Conservation (phyloP, 495 filamentous ascomycete genomes). For the Aspergillus wentii region DNA sequence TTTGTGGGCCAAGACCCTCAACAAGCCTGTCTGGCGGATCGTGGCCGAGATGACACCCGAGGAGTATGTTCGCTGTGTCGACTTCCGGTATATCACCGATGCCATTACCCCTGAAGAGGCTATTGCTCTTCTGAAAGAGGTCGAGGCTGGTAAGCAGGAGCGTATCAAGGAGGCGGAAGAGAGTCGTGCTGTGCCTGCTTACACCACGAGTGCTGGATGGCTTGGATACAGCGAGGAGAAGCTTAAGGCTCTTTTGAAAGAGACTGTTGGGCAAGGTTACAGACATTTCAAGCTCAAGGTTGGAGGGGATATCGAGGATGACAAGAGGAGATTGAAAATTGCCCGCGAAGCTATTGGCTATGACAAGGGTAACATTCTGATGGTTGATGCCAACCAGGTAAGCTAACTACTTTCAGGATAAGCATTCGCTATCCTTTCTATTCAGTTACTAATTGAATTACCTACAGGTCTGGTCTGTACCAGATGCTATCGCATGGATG, state of each 20-base stretch:
- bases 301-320: constrained; percentile 65
- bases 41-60: constrained; percentile 86
- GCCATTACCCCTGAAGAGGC: constrained; percentile 88
- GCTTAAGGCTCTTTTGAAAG: constrained; percentile 64
- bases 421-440: not conserved
- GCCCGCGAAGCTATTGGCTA: constrained; percentile 81
- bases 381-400: constrained; percentile 93
- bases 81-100: constrained; percentile 92
- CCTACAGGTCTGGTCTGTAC: constrained; percentile 73
- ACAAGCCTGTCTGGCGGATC: constrained; percentile 87
- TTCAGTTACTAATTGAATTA: not conserved
- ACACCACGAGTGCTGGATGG: constrained; percentile 90
- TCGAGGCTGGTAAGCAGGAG: constrained; percentile 57
- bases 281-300: constrained; percentile 92
- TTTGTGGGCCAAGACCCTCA: constrained; percentile 82
- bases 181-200: constrained; percentile 75
- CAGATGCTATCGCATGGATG: constrained; percentile 89
- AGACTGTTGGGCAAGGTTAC: constrained; percentile 73
- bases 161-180: constrained; percentile 66
- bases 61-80: constrained; percentile 81
- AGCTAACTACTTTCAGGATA: constrained; percentile 3
- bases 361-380: constrained; percentile 79
- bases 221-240: constrained; percentile 88
- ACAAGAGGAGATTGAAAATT: constrained; percentile 63
- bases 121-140: constrained; percentile 57